Evolutionary conservation across 805 yeast species (phyloP).

Genomic region (Hanseniaspora clermontiae): DNA sequence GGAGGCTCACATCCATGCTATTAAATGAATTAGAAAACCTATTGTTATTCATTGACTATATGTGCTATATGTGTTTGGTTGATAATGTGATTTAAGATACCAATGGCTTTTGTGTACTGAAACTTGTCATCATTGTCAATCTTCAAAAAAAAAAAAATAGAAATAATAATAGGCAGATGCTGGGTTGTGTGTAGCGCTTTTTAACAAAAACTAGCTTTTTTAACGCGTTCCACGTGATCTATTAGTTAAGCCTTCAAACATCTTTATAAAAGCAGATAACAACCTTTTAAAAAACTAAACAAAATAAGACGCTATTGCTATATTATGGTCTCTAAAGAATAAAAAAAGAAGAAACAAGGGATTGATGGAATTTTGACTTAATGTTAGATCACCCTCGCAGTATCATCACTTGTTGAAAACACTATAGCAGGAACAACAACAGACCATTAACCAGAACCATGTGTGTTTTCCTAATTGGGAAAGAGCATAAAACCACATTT

Average conservation of each 20-base stretch:
- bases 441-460: too few relatives aligned
- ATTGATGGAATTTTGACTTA: too few relatives aligned
- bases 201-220: not conserved
- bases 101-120: not conserved
- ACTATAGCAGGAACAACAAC: too few relatives aligned
- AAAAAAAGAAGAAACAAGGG: too few relatives aligned
- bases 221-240: not conserved
- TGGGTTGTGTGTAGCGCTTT: not conserved
- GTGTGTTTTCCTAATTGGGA: too few relatives aligned
- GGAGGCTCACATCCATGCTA: not conserved
- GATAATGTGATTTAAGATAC: not conserved
- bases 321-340: too few relatives aligned
- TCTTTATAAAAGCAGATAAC: too few relatives aligned
- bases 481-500: too few relatives aligned
- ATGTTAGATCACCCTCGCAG: too few relatives aligned
- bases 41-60: not conserved
- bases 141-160: not conserved
- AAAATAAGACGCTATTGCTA: too few relatives aligned
- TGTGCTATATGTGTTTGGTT: not conserved
- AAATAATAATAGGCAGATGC: not conserved
- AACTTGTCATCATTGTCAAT: not conserved
- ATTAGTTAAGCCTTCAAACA: not conserved
- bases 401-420: too few relatives aligned
- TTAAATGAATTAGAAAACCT: not conserved
- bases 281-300: too few relatives aligned